Evolutionary conservation across 164 flowering plant species (phyloP), one percentile per base, ranked within the genome.

Genomic region (Annona squamosa): DNA sequence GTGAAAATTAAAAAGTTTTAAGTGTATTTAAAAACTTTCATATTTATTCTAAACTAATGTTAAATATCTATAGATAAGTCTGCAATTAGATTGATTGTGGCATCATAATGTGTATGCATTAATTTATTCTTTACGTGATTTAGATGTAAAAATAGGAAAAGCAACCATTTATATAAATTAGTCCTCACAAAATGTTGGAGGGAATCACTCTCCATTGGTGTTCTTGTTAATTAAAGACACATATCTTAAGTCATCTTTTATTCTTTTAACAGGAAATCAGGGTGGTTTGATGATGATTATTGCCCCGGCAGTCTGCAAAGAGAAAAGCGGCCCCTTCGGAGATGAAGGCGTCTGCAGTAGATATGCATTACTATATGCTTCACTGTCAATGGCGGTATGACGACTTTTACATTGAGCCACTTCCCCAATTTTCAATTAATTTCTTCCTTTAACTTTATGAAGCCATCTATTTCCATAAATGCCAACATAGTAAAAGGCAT

Each of bases 341-440:
- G 84, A 69, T 72, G 78, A 88, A 71, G 81, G 76, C 77, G 79
- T 65, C 59, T 94, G 97, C 71, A 46, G 71, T 45, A 62, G 74
- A 46, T 76, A 86, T 81, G 96, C 94, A 62, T 48, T 88, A 85
- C 90, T 86, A 62, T 94, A 94, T 80, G 90, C 81, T 77, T 87
- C 98, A 9, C 86, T 91, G 47, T 89, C 97, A 18, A 88, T 90
- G 92, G 96, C 98, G 65, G 98, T 93, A 87, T 59, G n/a, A 66
- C 42, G 82, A 16, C 75, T 37, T 62, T 52, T 57, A 41, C 4
- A 41, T 42, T 9, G 42, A 43, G 46, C 16, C 3, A 19, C 59
- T 42, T 44, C 5, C 43, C 16, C 68, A 66, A 42, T 66, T 5
- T 66, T 16, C 42, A 43, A n/a, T 66, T n/a, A 17, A 6, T 19